Evolutionary conservation across 352 stramenopile genomes (phyloP), one percentile per base, ranked within the genome.

Genomic region (Globisporangium solare): DNA sequence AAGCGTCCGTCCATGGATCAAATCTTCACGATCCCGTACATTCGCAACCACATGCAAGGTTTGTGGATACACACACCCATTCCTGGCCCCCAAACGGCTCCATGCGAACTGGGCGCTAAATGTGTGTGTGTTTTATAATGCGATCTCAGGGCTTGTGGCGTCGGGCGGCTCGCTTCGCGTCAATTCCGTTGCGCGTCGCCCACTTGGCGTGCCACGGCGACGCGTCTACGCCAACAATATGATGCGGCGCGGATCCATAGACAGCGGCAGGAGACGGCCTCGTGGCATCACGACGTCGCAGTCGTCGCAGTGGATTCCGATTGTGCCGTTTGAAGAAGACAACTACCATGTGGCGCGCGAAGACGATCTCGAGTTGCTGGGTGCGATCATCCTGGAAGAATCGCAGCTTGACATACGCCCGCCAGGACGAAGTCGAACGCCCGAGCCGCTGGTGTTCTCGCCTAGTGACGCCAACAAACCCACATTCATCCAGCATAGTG

Each of bases 1-100:
- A 56, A 66, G 8, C 73, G 83, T 1, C 80, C 80, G 11, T 81
- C 79, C 3, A 90, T 91, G 75, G 77, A 90, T 43, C 60, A 89
- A 24, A 89, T 93, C 41, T 83, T 93, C 32, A 53, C 64, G 6
- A 86, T 81, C 62, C 80, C 80, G 4, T 89, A 86, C 50, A 77
- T 93, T 20, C 79, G 80, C 43, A 83, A 70, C 46, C 80, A 91
- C 68, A 89, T 93, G 76, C 64, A 90, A 70, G 73, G 71, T 64
- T 20, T 27, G 42, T 58, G n/a, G n/a, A n/a, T n/a, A n/a, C n/a
- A n/a, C n/a, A n/a, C n/a, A n/a, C n/a, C n/a, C n/a, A n/a, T n/a
- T n/a, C n/a, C n/a, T n/a, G n/a, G n/a, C n/a, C 1, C 17, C 18
- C 13, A 18, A 56, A 6, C 37, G 10, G 37, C 32, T 37, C 2